Evolutionary conservation across 768 basidiomycete genomes (phyloP).

Genomic region (Rhodotorula diobovata): DNA sequence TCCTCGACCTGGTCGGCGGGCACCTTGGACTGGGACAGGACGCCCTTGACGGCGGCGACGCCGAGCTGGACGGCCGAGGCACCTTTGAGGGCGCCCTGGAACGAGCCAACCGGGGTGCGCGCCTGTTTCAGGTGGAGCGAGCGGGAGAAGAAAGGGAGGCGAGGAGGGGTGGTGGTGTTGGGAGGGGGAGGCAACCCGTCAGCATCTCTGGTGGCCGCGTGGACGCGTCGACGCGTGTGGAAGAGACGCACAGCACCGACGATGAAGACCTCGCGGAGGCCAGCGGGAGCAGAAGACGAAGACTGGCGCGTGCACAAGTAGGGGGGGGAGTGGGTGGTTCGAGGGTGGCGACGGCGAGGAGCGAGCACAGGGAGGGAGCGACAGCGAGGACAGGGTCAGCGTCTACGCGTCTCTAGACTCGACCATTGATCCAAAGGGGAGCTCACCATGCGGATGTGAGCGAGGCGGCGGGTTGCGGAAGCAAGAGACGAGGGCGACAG

Average conservation of each 20-base stretch:
- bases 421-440: neutral
- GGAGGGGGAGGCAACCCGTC: neutral
- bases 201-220: neutral
- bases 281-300: slow-evolving; percentile 21
- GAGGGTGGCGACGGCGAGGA: neutral
- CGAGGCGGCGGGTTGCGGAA: slow-evolving; percentile 26
- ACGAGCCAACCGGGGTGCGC: slow-evolving; percentile 87
- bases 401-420: neutral
- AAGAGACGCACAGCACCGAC: slow-evolving; percentile 33
- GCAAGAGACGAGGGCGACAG: slow-evolving; percentile 1
- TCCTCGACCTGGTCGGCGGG: slow-evolving; percentile 83
- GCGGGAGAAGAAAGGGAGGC: neutral
- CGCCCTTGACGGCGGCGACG: slow-evolving; percentile 79
- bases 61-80: slow-evolving; percentile 90
- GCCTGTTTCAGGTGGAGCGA: slow-evolving; percentile 19
- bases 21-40: slow-evolving; percentile 72
- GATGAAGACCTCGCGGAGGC: slow-evolving; percentile 37
- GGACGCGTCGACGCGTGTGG: neutral
- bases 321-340: neutral
- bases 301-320: neutral
- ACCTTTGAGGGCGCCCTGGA: slow-evolving; percentile 82
- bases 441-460: slow-evolving; percentile 36
- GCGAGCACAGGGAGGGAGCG: neutral
- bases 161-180: neutral
- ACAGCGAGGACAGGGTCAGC: neutral